phyloP scores from a whole-genome alignment of 2,329 filamentous ascomycete species.

The Xylogone sp. region DNA sequence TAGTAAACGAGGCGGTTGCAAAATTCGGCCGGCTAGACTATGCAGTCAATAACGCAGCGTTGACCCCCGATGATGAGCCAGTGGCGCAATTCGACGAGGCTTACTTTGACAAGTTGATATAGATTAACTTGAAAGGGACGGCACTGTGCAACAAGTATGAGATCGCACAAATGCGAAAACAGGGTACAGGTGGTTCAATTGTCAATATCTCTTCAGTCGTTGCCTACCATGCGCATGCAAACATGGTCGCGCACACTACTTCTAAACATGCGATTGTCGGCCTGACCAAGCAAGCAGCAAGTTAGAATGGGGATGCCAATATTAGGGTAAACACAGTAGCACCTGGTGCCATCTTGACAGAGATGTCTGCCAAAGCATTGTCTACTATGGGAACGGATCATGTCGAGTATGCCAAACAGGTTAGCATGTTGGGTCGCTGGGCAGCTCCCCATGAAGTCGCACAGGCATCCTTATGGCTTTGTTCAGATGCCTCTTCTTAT shows the following conservation, averaged over 20 bases:
- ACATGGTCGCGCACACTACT: conserved; percentile 26
- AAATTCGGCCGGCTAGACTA: conserved; percentile 49
- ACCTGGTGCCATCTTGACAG: conserved; percentile 36
- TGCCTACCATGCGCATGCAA: conserved; percentile 32
- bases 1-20: conserved; percentile 41
- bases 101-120: conserved; percentile 30
- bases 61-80: conserved; percentile 17
- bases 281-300: conserved; percentile 35
- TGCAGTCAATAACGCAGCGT: conserved; percentile 48
- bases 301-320: conserved; percentile 26
- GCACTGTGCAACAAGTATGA: conserved; percentile 30
- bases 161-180: conserved; percentile 35
- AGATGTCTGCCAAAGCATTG: conserved; percentile 18
- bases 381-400: conserved; percentile 16
- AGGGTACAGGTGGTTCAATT: conserved; percentile 36
- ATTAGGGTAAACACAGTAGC: conserved; percentile 34
- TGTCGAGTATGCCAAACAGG: conserved; percentile 14
- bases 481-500: conserved; percentile 23
- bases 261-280: conserved; percentile 40
- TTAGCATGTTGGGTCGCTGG: conserved; percentile 14
- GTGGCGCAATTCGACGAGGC: conserved; percentile 18
- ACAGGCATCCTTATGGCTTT: conserved; percentile 31
- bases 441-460: conserved; percentile 27
- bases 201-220: conserved; percentile 44
- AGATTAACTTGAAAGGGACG: conserved; percentile 29